These are phyloP conservation scores for Huntiella decipiens DNA, from an alignment of 2,329 filamentous ascomycete species.

Conservation along the genomic window DNA sequence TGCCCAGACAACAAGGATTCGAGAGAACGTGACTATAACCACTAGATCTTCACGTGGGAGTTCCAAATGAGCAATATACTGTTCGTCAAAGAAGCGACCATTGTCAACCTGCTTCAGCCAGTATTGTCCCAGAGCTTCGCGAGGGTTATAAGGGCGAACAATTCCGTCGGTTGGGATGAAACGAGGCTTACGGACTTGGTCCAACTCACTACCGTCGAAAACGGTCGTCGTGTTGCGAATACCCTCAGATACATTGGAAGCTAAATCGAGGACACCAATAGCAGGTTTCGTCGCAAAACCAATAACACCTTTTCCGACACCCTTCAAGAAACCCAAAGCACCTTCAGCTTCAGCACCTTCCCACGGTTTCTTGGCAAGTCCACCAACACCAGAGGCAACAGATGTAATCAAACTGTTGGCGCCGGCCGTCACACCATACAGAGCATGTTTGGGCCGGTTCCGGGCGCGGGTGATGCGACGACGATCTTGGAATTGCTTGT, in stretches of 20 bases:
- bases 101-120: slow-evolving; percentile 98
- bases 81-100: slow-evolving; percentile 91
- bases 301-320: slow-evolving; percentile 83
- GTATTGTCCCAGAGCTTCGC: slow-evolving; percentile 89
- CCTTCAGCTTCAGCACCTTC: slow-evolving; percentile 95
- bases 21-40: slow-evolving; percentile 70
- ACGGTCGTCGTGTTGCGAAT: slow-evolving; percentile 98
- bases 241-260: slow-evolving; percentile 89
- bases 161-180: slow-evolving; percentile 88
- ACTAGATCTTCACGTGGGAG: slow-evolving; percentile 75
- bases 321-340: slow-evolving; percentile 87
- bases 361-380: slow-evolving; percentile 78
- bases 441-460: slow-evolving; percentile 88
- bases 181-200: slow-evolving; percentile 80
- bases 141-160: slow-evolving; percentile 81
- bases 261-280: slow-evolving; percentile 90
- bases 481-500: slow-evolving; percentile 97
- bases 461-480: slow-evolving; percentile 82
- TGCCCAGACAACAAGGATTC: slow-evolving; percentile 78
- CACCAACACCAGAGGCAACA: slow-evolving; percentile 81
- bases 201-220: slow-evolving; percentile 85
- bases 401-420: slow-evolving; percentile 90
- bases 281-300: slow-evolving; percentile 94
- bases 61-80: slow-evolving; percentile 92
- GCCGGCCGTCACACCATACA: slow-evolving; percentile 88